Evolutionary conservation across 768 basidiomycete species (phyloP), one percentile per base, ranked within the genome.

Genomic region (Boletellus sp.): DNA sequence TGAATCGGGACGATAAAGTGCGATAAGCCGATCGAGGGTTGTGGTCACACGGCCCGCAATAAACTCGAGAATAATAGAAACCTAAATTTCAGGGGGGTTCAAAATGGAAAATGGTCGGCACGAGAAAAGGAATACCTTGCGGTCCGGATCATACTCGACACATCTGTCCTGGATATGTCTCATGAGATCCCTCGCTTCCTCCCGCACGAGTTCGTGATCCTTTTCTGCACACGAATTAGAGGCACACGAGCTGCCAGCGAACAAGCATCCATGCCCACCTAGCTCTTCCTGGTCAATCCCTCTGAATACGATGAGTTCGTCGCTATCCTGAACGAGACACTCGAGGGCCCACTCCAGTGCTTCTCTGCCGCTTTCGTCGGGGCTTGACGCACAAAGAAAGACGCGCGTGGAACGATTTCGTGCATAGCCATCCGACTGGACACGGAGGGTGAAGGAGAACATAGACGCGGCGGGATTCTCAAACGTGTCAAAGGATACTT

Each of bases 291-390:
- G 80, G 54, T 95, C 93, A 13, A 95, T 80, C 1, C 95, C 95
- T 33, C 95, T 75, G 50, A 90, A 89, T 9, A 97, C 87, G 49
- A 99, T 84, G 19, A 98, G 72, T 69, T 98, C 95, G 64, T 98
- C 95, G 2, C 90, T 90, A 48, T 90, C 87, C 66, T 90, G 86
- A 8, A 86, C 82, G 11, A 99, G 76, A 31, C 79, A 77, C 58
- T 91, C 88, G 24, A 97, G 76, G n/a, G 82, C 76, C 95, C 95
- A 99, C 49, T 96, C 91, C 8, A 98, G 72, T 0, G 95, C 94
- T 59, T 93, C 83, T 6, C 76, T 70, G 0, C 94, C 94, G 51
- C 87, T 90, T 70, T 95, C 94, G 59, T 96, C 94, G 0, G 85
- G 75, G 38, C 89, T 90, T 1, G 90, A 78, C 0, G 94, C 94